Evolutionary conservation across 352 stramenopile species (phyloP).

Genomic region (Globisporangium paddicum): DNA sequence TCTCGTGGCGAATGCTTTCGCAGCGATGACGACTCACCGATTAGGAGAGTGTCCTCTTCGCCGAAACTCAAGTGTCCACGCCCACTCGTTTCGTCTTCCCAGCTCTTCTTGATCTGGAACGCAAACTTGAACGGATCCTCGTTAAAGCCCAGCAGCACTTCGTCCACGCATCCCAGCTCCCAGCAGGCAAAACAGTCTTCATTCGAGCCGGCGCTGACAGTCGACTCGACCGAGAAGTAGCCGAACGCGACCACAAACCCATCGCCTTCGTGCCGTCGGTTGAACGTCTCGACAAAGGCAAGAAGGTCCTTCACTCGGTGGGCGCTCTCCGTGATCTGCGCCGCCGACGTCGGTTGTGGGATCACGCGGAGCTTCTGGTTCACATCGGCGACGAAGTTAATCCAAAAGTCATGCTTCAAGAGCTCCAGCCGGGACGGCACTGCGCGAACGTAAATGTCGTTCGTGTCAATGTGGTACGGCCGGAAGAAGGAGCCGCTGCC

Average conservation of each 20-base stretch:
- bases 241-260: conserved; percentile 56
- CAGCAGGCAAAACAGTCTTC: conserved; percentile 35
- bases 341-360: conserved; percentile 42
- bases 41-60: conserved; percentile 1
- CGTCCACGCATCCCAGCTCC: conserved; percentile 23
- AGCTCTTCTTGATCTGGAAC: conserved; percentile 39
- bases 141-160: conserved; percentile 27
- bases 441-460: conserved; percentile 74
- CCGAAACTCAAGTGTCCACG: background rate
- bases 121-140: conserved; percentile 63
- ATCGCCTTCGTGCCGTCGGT: conserved; percentile 48
- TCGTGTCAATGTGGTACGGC: conserved; percentile 79
- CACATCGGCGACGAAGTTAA: conserved; percentile 71
- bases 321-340: conserved; percentile 27
- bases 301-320: conserved; percentile 35
- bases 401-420: conserved; percentile 79
- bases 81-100: background rate
- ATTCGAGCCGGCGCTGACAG: conserved; percentile 28
- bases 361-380: conserved; percentile 68
- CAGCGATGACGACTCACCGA: background rate
- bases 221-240: conserved; percentile 31
- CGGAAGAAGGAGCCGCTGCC: conserved; percentile 79
- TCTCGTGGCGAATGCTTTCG: background rate
- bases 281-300: conserved; percentile 49
- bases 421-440: conserved; percentile 63